These are phyloP conservation scores for Trypethelium eluteriae DNA, from an alignment of 495 filamentous ascomycete species.

Conservation along the genomic window DNA sequence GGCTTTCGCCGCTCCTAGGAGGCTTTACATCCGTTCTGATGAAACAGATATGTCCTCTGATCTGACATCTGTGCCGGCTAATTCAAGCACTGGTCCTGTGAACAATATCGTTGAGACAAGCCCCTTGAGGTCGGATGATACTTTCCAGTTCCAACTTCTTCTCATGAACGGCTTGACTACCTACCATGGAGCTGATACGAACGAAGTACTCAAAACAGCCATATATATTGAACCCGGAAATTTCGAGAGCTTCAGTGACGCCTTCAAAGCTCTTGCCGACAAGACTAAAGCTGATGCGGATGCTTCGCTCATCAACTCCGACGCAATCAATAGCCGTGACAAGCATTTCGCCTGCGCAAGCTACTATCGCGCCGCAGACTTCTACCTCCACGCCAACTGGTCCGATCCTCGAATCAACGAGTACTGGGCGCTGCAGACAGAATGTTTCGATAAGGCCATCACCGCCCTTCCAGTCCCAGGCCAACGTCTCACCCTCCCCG, in stretches of 20 bases:
- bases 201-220: conserved; percentile 35
- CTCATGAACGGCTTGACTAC: neutral
- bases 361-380: conserved; percentile 42
- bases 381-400: conserved; percentile 41
- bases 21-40: neutral
- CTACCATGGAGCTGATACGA: conserved; percentile 23
- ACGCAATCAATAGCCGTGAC: conserved; percentile 26
- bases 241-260: conserved; percentile 32
- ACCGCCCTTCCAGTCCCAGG: conserved; percentile 36
- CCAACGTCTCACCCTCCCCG: conserved; percentile 32
- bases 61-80: neutral
- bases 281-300: conserved; percentile 15
- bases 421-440: conserved; percentile 16
- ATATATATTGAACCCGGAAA: conserved; percentile 33
- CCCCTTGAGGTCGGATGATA: neutral
- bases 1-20: neutral
- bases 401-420: conserved; percentile 28
- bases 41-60: neutral
- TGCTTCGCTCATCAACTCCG: neutral
- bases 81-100: neutral
- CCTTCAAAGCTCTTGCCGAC: conserved; percentile 34
- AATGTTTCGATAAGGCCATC: conserved; percentile 19
- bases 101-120: neutral
- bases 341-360: conserved; percentile 35
- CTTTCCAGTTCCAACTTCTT: neutral